A percentile compares a stretch with the other conserved stretches of the same genome.
These are phyloP conservation scores for Colletotrichum liaoningense DNA, from an alignment of 2,329 filamentous ascomycete genomes.

Conservation along the genomic window DNA sequence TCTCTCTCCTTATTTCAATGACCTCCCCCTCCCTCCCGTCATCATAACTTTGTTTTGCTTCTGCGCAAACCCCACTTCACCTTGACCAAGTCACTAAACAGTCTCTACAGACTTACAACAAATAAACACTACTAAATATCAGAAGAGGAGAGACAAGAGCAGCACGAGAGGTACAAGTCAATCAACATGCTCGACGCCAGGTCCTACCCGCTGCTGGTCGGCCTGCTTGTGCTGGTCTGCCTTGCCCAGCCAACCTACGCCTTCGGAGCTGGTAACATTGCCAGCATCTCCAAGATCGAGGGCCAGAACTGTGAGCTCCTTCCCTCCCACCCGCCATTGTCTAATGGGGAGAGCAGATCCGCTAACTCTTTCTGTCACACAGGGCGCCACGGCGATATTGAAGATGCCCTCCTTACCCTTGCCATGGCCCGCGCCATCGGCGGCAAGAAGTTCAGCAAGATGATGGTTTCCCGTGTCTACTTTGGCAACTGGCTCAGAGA, in stretches of 20 bases:
- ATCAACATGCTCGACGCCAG: conserved; percentile 60
- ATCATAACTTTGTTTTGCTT: neutral
- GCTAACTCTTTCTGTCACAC: conserved; percentile 36
- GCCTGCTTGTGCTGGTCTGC: conserved; percentile 71
- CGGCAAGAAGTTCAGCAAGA: conserved; percentile 86
- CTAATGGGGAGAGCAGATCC: neutral
- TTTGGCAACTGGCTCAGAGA: conserved; percentile 97
- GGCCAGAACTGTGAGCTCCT: conserved; percentile 78
- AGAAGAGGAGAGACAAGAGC: conserved; percentile 3
- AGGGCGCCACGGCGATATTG: conserved; percentile 92
- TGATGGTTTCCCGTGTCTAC: conserved; percentile 89
- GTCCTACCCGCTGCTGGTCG: conserved; percentile 63
- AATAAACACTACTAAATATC: neutral
- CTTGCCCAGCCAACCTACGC: conserved; percentile 77
- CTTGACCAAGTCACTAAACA: conserved; percentile 20
- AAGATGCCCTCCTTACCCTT: conserved; percentile 86
- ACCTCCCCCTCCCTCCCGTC: conserved; percentile 14
- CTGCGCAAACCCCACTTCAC: conserved; percentile 18
- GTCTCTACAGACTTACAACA: conserved; percentile 12
- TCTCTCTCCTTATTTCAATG: conserved; percentile 26
- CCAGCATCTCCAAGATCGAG: conserved; percentile 81
- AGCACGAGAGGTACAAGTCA: conserved; percentile 8
- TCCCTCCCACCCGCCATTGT: neutral
- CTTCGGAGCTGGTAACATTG: conserved; percentile 92
- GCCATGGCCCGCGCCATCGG: conserved; percentile 64